Base-by-base conservation (phyloP, 148 eudicot genomes). In the Cornus suecica region DNA sequence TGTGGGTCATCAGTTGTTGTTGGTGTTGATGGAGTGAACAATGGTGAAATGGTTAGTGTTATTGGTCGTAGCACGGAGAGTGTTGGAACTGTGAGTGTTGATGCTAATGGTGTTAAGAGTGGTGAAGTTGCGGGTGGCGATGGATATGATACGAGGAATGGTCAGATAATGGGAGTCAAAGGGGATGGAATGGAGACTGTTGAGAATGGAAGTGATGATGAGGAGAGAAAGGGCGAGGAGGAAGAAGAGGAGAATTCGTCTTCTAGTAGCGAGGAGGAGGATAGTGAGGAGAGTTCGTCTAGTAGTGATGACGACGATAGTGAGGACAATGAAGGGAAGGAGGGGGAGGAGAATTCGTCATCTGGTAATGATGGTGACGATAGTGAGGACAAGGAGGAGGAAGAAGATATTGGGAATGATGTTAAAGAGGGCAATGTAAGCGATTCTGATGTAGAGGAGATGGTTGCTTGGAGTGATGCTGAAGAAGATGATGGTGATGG, bases 401-500 rank as follows among this genome's bases (percentile, higher is more conserved):
- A 32, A 34, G 14, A 30, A 27, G 68, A 72, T 71, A 76, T 68
- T 77, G 73, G 7, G 37, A 92, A 90, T 5, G 26, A 83, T 58
- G 94, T 91, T 81, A 93, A 93, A 79, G 98, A 94, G 68, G 92
- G 90, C 80, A 91, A 91, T 71, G 42, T 6, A 37, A 65, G 82
- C 80, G 86, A 83, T 51, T 78, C 89, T 66, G 94, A 88, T 71
- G 85, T 37, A 66, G 89, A 87, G 48, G 83, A 85, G 79, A 78
- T 88, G 87, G 82, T 85, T 79, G 79, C 76, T 76, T 81, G 86
- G 90, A 87, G 84, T 78, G 92, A 84, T 23, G 81, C 71, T 64
- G 88, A 80, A 26, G 82, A 79, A 42, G 84, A 79, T 30, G 84
- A 79, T 37, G 42, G 10, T 6, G 42, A 6, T 10, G 42, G 42